Evolutionary conservation across 1,284 basidiomycete genomes (phyloP).

Genomic region (Salmacisia buchloeana): DNA sequence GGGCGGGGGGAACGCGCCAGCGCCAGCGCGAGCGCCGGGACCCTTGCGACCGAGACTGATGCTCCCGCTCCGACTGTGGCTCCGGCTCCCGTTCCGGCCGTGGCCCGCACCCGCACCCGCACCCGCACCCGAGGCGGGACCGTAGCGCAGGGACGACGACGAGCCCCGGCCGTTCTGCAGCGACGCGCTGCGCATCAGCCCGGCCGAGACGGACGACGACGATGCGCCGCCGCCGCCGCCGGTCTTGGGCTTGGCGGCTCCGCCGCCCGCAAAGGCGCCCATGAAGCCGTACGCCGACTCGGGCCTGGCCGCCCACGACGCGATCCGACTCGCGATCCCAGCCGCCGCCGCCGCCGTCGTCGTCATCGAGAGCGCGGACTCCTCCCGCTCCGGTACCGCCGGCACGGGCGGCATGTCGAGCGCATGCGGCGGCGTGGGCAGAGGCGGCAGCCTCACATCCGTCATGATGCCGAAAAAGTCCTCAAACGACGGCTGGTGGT

Average conservation of each 20-base stretch:
- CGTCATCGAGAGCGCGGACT: neutral
- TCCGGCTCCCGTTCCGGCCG: too few relatives aligned
- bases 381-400: slow-evolving; percentile 10
- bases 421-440: slow-evolving; percentile 26
- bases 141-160: too few relatives aligned
- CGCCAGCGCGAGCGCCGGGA: too few relatives aligned
- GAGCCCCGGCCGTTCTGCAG: neutral
- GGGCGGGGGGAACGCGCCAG: too few relatives aligned
- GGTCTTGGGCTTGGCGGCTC: neutral
- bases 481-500: slow-evolving; percentile 20
- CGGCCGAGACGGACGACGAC: neutral
- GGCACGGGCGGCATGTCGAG: slow-evolving; percentile 40
- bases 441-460: slow-evolving; percentile 18
- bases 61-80: too few relatives aligned
- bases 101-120: neutral
- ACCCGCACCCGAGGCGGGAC: neutral
- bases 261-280: neutral
- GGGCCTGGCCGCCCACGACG: neutral
- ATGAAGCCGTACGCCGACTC: neutral
- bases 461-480: slow-evolving; percentile 42
- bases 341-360: neutral
- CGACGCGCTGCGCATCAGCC: neutral
- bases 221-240: neutral
- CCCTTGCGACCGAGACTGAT: too few relatives aligned
- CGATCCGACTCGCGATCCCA: slow-evolving; percentile 1